phyloP scores from a whole-genome alignment of 805 yeast species.

The Ogataea allantospora region DNA sequence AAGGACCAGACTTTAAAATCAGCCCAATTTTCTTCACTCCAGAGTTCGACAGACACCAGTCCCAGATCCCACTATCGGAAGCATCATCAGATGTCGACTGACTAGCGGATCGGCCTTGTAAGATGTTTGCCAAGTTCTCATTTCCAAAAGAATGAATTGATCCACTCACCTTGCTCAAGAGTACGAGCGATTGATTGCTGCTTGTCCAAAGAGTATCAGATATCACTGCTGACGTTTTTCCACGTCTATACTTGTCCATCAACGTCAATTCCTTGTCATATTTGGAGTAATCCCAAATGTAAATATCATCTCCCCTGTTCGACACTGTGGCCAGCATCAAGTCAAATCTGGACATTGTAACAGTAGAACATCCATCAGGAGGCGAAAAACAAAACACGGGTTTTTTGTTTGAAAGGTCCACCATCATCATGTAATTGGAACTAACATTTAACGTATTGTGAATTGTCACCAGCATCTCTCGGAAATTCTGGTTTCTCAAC shows the following conservation, averaged over 20 bases:
- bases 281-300: constrained; percentile 60
- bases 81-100: neutral
- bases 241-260: constrained; percentile 58
- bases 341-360: constrained; percentile 64
- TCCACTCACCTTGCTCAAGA: constrained; percentile 54
- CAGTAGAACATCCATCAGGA: constrained; percentile 58
- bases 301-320: constrained; percentile 59
- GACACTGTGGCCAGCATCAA: constrained; percentile 52
- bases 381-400: constrained; percentile 49
- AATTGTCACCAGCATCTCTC: constrained; percentile 28
- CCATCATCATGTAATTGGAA: constrained; percentile 40
- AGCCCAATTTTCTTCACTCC: constrained; percentile 23
- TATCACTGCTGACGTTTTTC: constrained; percentile 58
- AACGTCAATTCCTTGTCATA: constrained; percentile 50
- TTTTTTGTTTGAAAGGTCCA: constrained; percentile 45
- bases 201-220: constrained; percentile 53
- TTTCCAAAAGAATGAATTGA: constrained; percentile 62
- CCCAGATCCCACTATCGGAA: constrained; percentile 3
- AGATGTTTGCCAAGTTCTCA: constrained; percentile 29
- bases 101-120: constrained; percentile 3
- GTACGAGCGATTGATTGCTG: constrained; percentile 43
- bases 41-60: constrained; percentile 47
- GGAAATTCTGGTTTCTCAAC: constrained; percentile 21
- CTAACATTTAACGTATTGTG: constrained; percentile 30
- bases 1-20: neutral